A percentile compares a stretch with the other conserved stretches of the same genome.
These are phyloP conservation scores for Lactarius sp. DNA, from an alignment of 768 basidiomycete species.

Conservation along the genomic window DNA sequence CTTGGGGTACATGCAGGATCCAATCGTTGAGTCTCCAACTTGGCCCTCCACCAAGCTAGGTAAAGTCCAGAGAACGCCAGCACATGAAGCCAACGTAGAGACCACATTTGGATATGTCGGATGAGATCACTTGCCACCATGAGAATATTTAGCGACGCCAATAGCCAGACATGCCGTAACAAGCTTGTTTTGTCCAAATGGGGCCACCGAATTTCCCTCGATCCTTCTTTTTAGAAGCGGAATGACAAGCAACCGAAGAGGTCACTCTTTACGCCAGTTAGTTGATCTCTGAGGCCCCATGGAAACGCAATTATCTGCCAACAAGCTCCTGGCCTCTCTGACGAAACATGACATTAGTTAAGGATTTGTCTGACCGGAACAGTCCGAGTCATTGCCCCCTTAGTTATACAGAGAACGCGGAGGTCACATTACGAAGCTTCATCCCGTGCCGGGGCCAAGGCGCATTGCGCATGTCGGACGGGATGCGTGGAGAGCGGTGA, in stretches of 20 bases:
- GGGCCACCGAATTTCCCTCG: not conserved
- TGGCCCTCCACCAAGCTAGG: not conserved
- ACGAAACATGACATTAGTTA: not conserved
- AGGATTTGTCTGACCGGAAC: too few relatives aligned
- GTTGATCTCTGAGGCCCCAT: not conserved
- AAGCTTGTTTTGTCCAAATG: not conserved
- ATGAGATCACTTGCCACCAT: not conserved
- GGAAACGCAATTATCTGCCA: not conserved
- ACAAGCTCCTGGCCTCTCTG: not conserved
- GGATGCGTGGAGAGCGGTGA: too few relatives aligned
- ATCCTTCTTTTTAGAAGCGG: not conserved
- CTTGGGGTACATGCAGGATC: not conserved
- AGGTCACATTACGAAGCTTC: too few relatives aligned
- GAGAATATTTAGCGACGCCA: not conserved
- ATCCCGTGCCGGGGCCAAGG: too few relatives aligned
- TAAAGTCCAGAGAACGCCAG: not conserved
- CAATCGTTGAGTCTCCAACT: not conserved
- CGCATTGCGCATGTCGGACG: too few relatives aligned
- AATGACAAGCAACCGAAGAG: not conserved
- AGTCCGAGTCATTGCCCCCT: too few relatives aligned
- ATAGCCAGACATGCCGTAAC: not conserved
- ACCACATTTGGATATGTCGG: not conserved
- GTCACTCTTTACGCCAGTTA: not conserved
- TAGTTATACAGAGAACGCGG: too few relatives aligned
- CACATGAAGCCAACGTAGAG: not conserved